Evolutionary conservation across 2,329 filamentous ascomycete species (phyloP).

Genomic region (Colletotrichum magnum): DNA sequence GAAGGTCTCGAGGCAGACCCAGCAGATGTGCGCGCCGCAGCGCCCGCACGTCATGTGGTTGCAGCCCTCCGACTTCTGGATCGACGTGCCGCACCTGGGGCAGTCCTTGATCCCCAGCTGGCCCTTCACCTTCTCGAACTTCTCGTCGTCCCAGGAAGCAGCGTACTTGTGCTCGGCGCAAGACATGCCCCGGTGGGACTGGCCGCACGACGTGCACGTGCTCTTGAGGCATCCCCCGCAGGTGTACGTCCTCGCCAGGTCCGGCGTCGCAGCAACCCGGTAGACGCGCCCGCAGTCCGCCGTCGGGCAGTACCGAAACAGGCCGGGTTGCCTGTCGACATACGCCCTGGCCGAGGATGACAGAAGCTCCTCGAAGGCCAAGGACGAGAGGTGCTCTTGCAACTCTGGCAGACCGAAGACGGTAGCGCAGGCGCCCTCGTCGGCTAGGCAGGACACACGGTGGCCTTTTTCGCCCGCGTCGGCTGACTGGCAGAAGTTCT

Average conservation of each 20-base stretch:
- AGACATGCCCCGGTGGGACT: conserved; percentile 49
- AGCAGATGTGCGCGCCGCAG: conserved; percentile 62
- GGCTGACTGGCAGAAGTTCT: conserved; percentile 46
- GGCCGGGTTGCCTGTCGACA: conserved; percentile 48
- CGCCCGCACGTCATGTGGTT: conserved; percentile 60
- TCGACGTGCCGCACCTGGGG: conserved; percentile 54
- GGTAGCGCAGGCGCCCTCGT: conserved; percentile 44
- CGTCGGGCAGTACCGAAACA: conserved; percentile 57
- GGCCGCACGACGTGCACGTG: conserved; percentile 54
- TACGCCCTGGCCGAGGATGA: conserved; percentile 53
- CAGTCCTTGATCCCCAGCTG: conserved; percentile 57
- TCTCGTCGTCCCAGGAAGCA: conserved; percentile 44
- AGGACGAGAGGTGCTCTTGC: conserved; percentile 48
- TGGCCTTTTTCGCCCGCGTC: conserved; percentile 1
- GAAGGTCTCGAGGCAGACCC: conserved; percentile 60
- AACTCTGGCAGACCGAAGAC: conserved; percentile 46
- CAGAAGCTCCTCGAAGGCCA: conserved; percentile 54
- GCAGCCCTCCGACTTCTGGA: conserved; percentile 61
- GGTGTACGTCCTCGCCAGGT: conserved; percentile 42
- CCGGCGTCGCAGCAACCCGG: conserved; percentile 41
- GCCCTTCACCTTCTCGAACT: conserved; percentile 49
- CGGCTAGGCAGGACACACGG: conserved; percentile 47
- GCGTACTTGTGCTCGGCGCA: conserved; percentile 52
- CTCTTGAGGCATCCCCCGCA: conserved; percentile 54
- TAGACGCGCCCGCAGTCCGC: conserved; percentile 61